A percentile compares a stretch with the other conserved stretches of the same genome.
These are phyloP conservation scores for Cryomyces minteri DNA, from an alignment of 495 filamentous ascomycete genomes.

Conservation along the genomic window DNA sequence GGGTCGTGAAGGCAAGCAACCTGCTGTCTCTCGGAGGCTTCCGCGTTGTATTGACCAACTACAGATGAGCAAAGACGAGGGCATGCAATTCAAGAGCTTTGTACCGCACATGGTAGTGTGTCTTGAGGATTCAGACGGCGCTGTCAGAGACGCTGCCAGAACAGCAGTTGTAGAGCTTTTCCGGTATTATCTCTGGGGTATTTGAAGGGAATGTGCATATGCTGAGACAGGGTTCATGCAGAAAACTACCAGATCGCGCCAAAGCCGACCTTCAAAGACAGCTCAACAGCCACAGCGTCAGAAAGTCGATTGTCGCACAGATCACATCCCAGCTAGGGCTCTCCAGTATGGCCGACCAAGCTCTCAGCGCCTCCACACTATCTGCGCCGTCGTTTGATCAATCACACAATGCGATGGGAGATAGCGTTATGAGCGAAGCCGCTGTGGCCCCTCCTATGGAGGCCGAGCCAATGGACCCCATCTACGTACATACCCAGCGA, in stretches of 20 bases:
- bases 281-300: conserved; percentile 56
- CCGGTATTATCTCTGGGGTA: conserved; percentile 25
- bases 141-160: conserved; percentile 72
- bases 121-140: conserved; percentile 75
- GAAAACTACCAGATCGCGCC: conserved; percentile 59
- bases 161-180: conserved; percentile 70
- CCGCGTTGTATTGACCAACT: conserved; percentile 5
- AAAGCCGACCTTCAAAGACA: conserved; percentile 80
- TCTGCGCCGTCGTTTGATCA: conserved; percentile 7
- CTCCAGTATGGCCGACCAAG: conserved; percentile 28
- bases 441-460: conserved; percentile 20
- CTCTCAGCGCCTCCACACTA: conserved; percentile 23
- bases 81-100: conserved; percentile 62
- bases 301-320: conserved; percentile 63
- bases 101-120: conserved; percentile 67
- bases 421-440: conserved; percentile 16
- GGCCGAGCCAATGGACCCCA: conserved; percentile 54
- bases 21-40: conserved; percentile 1
- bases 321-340: conserved; percentile 58
- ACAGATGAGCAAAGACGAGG: conserved; percentile 61
- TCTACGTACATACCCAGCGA: conserved; percentile 59
- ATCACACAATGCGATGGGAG: background rate
- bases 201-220: too few relatives aligned
- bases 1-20: conserved; percentile 44
- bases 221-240: conserved; percentile 10